These are phyloP conservation scores for Naganishia sp. DNA, from an alignment of 1,284 basidiomycete genomes.

Conservation along the genomic window DNA sequence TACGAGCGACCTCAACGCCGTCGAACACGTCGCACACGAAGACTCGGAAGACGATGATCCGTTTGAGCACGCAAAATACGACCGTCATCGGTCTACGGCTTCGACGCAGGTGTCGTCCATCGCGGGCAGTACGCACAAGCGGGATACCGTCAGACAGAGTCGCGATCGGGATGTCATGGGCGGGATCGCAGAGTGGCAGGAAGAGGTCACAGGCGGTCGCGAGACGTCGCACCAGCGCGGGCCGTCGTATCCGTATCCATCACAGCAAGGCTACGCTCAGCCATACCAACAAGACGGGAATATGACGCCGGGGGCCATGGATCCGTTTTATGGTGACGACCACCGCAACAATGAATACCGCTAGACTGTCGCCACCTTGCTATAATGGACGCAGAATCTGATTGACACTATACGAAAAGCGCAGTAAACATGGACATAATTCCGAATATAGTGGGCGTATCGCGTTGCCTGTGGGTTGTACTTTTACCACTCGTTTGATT, in stretches of 20 bases:
- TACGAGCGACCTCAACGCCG: not conserved
- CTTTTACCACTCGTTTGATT: not conserved
- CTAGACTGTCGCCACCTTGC: not conserved
- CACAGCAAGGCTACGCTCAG: not conserved
- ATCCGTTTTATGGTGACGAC: constrained; percentile 1
- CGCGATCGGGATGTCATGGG: constrained; percentile 21
- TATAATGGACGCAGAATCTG: not conserved
- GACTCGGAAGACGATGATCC: constrained; percentile 27
- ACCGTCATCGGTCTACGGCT: constrained; percentile 22
- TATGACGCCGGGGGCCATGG: not conserved
- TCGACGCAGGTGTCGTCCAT: constrained; percentile 12
- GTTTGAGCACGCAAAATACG: constrained; percentile 26
- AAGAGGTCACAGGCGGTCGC: constrained; percentile 1
- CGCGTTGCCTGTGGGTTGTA: not conserved
- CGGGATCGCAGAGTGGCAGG: constrained; percentile 23
- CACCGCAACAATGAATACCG: not conserved
- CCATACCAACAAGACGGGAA: constrained; percentile 3
- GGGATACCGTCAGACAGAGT: constrained; percentile 22
- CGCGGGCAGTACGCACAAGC: constrained; percentile 4
- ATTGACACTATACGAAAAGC: not conserved
- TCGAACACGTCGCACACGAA: constrained; percentile 13
- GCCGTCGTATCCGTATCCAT: constrained; percentile 10
- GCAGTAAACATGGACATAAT: not conserved
- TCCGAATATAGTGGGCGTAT: not conserved
- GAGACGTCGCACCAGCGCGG: constrained; percentile 5